phyloP scores from a whole-genome alignment of 1,139 yeast species.

The Yamadazyma songkhlaensis region DNA sequence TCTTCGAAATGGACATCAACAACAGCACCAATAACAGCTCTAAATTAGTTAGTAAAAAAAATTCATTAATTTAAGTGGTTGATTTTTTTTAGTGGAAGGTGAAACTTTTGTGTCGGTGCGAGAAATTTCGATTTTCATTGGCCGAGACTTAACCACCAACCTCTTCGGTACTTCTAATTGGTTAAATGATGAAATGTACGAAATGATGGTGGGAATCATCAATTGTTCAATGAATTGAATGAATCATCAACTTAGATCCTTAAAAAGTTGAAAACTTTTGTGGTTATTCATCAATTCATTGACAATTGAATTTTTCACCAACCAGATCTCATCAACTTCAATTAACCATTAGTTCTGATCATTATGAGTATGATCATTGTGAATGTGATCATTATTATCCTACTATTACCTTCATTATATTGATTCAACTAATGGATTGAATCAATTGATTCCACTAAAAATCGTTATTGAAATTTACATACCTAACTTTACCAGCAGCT shows the following conservation, averaged over 20 bases:
- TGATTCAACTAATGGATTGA: neutral
- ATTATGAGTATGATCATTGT: too few species aligned
- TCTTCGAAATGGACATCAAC: conserved; percentile 99
- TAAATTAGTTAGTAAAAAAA: conserved; percentile 20
- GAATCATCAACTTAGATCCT: too few species aligned
- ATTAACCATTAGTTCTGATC: too few species aligned
- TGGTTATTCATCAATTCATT: too few species aligned
- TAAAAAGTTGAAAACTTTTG: too few species aligned
- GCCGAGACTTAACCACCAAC: conserved; percentile 1
- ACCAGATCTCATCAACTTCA: neutral
- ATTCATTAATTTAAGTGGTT: too few species aligned
- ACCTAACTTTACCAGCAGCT: conserved; percentile 86
- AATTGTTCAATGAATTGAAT: neutral
- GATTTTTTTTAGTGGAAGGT: neutral
- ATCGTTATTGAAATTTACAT: conserved; percentile 36
- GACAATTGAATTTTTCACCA: neutral
- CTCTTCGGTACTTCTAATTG: neutral
- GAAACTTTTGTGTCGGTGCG: neutral
- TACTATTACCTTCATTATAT: too few species aligned
- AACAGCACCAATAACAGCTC: conserved; percentile 99
- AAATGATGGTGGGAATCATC: neutral
- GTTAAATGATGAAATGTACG: neutral
- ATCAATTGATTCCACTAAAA: neutral
- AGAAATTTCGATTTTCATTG: conserved; percentile 3
- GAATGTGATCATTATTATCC: too few species aligned